phyloP scores from a whole-genome alignment of 805 yeast genomes.

The Saccharomycopsis malanga region DNA sequence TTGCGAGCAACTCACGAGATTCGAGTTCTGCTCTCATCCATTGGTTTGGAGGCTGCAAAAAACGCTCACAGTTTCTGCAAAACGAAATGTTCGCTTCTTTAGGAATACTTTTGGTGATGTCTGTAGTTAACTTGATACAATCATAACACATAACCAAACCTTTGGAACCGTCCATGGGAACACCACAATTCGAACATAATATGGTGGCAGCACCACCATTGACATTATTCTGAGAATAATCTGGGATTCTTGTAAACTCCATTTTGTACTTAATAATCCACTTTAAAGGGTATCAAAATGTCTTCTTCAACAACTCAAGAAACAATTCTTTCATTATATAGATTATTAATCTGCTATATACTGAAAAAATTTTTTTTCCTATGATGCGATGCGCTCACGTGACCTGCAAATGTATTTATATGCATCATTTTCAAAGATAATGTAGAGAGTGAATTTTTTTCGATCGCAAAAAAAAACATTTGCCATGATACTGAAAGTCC shows the following conservation, averaged over 20 bases:
- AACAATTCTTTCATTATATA: too few relatives aligned
- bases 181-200: conserved; percentile 97
- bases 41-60: conserved; percentile 87
- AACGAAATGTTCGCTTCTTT: conserved; percentile 90
- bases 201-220: conserved; percentile 60
- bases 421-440: too few relatives aligned
- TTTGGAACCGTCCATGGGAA: conserved; percentile 91
- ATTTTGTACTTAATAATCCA: too few relatives aligned
- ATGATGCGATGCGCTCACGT: too few relatives aligned
- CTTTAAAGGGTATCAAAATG: too few relatives aligned
- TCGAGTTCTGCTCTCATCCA: conserved; percentile 91
- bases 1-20: conserved; percentile 85
- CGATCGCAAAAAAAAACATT: too few relatives aligned
- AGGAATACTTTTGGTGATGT: conserved; percentile 90
- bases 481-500: too few relatives aligned
- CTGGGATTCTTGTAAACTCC: conserved; percentile 21
- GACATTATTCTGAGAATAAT: conserved; percentile 12
- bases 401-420: too few relatives aligned
- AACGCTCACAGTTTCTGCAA: conserved; percentile 96
- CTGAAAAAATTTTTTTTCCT: too few relatives aligned
- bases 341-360: too few relatives aligned
- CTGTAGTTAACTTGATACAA: conserved; percentile 89
- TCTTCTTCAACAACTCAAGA: too few relatives aligned
- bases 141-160: conserved; percentile 96
- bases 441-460: too few relatives aligned